Evolutionary conservation across 768 basidiomycete species (phyloP), one percentile per base, ranked within the genome.

Genomic region (Russula foetens): DNA sequence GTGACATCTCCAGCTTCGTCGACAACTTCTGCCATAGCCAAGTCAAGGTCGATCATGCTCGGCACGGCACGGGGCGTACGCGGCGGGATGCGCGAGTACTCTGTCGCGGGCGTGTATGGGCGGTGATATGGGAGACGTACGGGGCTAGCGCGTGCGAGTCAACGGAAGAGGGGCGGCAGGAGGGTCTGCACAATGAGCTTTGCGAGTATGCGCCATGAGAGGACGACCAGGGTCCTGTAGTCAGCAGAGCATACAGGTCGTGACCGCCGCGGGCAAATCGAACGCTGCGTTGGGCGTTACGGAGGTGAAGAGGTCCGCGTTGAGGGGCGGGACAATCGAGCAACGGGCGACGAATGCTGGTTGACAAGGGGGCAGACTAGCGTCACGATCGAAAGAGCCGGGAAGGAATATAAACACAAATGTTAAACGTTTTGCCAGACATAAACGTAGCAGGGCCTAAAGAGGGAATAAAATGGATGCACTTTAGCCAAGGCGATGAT

Each of bases 61-160:
- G 94, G 94, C 65, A 96, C 84, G 0, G 91, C 80, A 55, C 82
- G 82, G 48, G 94, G 72, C 1, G 72, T 77, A 62, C 85, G 83
- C 35, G 80, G 74, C 0, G 87, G 87, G 1, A 89, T 82, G 28
- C 72, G 78, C 31, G 78, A 79, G 71, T 97, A 97, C 66, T 94
- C 93, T 67, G 92, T 93, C 31, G 94, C 91, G 29, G 92, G 88
- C 6, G 86, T 89, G 71, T 98, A 97, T 73, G 92, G 92, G 17
- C 92, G 79, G 11, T 95, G 81, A 62, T 85, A 83, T 0, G 95
- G 96, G 4, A 98, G 81, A 8, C 76, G 76, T 67, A 91, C 80
- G 41, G 82, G 76, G 12, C 63, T 64, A 6, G 63, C 63, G 29
- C 78, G 80, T 8, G 89, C 79, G 62, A 90, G 76, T 46, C 84